phyloP scores from a whole-genome alignment of 495 filamentous ascomycete genomes.

The Podospora bellae-mahoneyi region DNA sequence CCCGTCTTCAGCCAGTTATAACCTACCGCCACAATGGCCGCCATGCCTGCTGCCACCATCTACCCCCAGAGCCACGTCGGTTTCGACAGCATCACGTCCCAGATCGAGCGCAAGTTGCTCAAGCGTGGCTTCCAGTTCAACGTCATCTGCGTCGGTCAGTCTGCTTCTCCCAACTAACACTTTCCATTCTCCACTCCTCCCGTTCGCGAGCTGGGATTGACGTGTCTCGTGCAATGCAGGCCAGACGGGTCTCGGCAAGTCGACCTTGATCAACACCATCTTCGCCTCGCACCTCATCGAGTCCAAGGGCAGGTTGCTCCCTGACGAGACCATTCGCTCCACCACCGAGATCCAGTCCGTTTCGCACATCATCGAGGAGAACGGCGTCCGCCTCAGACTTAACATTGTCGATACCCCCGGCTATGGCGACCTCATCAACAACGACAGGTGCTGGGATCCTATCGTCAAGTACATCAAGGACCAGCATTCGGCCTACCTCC shows the following conservation, averaged over 20 bases:
- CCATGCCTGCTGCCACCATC: conserved; percentile 51
- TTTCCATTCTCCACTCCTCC: conserved; percentile 9
- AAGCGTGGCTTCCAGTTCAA: conserved; percentile 99
- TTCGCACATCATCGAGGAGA: conserved; percentile 99
- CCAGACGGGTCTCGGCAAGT: conserved; percentile 98
- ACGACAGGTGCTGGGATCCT: conserved; percentile 98
- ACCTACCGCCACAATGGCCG: conserved; percentile 40
- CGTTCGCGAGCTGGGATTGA: conserved; percentile 34
- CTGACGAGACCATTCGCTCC: conserved; percentile 86
- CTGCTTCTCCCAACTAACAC: conserved; percentile 13
- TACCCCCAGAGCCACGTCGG: conserved; percentile 96
- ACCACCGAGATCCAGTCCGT: conserved; percentile 98
- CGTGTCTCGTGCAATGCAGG: conserved; percentile 55
- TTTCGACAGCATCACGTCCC: conserved; percentile 97
- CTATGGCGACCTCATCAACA: conserved; percentile 93
- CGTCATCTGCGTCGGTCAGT: conserved; percentile 98
- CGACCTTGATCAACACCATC: conserved; percentile 99
- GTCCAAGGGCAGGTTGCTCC: conserved; percentile 89
- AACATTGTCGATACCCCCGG: conserved; percentile 98
- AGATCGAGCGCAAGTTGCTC: conserved; percentile 98
- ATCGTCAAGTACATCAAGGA: conserved; percentile 99
- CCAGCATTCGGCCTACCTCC: conserved; percentile 98
- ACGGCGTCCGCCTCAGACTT: conserved; percentile 92
- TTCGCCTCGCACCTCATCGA: conserved; percentile 99
- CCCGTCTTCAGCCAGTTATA: conserved; percentile 18